These are phyloP conservation scores for Gracilaria domingensis DNA, from an alignment of 23 red algal species.

Conservation along the genomic window DNA sequence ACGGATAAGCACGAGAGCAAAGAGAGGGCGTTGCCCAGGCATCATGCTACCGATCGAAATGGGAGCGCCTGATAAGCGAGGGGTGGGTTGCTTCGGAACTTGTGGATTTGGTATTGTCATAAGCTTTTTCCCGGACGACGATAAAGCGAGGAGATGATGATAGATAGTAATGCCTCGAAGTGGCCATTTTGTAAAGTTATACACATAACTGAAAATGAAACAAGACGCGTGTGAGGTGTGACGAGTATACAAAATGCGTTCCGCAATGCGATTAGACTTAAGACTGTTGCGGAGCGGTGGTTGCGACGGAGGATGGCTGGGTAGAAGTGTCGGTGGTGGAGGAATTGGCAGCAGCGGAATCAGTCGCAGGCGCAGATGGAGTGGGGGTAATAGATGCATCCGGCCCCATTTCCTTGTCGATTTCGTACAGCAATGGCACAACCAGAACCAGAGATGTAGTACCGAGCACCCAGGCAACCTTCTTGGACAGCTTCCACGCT, in stretches of 20 bases:
- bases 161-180: neutral
- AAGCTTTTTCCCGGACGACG: neutral
- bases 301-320: neutral
- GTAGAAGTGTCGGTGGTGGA: neutral
- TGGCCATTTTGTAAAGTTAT: constrained; percentile 18
- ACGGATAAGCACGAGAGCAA: constrained; percentile 12
- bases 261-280: neutral
- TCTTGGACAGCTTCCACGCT: constrained; percentile 14
- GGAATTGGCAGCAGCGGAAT: neutral
- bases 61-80: constrained; percentile 42
- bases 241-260: constrained; percentile 15
- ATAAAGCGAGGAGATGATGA: neutral
- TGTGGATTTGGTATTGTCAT: neutral
- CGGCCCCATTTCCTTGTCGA: constrained; percentile 88
- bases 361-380: neutral
- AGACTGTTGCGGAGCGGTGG: constrained; percentile 14
- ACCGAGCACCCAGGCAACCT: constrained; percentile 81
- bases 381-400: constrained; percentile 10
- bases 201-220: neutral
- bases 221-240: constrained; percentile 12
- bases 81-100: neutral
- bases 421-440: constrained; percentile 95
- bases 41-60: constrained; percentile 40
- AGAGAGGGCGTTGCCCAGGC: neutral
- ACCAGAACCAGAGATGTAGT: constrained; percentile 88